Evolutionary conservation across 371 early-diverging fungal genomes (phyloP), one percentile per base, ranked within the genome.

Genomic region (Zancudomyces culisetae): DNA sequence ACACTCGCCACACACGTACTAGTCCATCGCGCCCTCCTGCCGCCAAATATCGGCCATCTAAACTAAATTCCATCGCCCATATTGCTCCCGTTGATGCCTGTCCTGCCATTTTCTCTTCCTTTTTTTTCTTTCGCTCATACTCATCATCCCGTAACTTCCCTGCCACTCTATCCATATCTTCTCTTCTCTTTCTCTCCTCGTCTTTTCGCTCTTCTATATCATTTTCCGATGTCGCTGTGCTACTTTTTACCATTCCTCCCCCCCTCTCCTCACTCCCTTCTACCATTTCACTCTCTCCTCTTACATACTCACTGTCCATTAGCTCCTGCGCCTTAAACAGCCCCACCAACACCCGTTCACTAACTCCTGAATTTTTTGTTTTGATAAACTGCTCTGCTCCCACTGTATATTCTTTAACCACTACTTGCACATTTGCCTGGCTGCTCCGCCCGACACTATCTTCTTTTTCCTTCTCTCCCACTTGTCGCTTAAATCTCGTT

Each of bases 41-140:
- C 3, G 88, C 91, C 60, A 90, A 59, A 58, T 78, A 87, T 56
- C 66, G 62, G 12, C 91, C 91, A 63, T 78, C 77, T n/a, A 70
- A 64, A 55, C 81, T 83, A 52, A 88, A 85, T 47, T 76, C 67
- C 66, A 83, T 61, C 2, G 60, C 43, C 68, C 67, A 68, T 42
- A 66, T 29, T 1, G 61, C 64, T 13, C 41, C 35, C 35, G 35
- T 35, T 15, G 35, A 35, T 35, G 35, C 35, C 10, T n/a, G n/a
- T n/a, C n/a, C n/a, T n/a, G n/a, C n/a, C n/a, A n/a, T n/a, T n/a
- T n/a, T n/a, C n/a, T n/a, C n/a, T n/a, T n/a, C n/a, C n/a, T n/a
- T n/a, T n/a, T n/a, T n/a, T n/a, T n/a, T n/a, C n/a, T n/a, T 23
- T 4, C 10, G 24, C 10, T 43, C 3, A 4, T 10, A 15, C 20